phyloP scores from a whole-genome alignment of 257 asterid genomes.

The Lycium ferocissimum region DNA sequence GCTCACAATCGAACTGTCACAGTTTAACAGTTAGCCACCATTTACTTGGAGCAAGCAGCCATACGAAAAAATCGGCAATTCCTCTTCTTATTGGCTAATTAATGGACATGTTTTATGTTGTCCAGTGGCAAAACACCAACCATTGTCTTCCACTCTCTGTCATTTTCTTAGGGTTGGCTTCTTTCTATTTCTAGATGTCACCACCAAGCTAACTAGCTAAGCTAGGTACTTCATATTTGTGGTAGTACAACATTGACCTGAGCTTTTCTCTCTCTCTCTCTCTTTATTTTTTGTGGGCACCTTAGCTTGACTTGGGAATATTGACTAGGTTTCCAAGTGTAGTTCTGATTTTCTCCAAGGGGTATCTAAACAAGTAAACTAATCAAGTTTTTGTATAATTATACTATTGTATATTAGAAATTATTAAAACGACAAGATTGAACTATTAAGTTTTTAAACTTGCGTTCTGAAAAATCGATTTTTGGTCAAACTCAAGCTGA shows the following conservation, averaged over 20 bases:
- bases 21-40: not conserved
- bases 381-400: no score
- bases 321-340: no score
- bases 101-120: constrained; percentile 13
- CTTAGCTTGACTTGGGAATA: no score
- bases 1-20: constrained; percentile 15
- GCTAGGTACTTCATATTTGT: not conserved
- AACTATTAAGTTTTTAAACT: no score
- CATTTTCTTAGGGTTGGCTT: constrained; percentile 18
- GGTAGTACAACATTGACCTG: not conserved
- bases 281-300: no score
- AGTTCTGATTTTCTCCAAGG: no score
- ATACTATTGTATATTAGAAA: no score
- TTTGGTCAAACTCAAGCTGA: no score
- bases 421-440: no score
- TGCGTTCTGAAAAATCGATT: no score
- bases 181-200: not conserved
- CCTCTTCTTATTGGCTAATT: not conserved
- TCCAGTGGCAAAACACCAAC: not conserved
- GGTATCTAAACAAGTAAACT: no score
- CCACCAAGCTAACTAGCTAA: not conserved
- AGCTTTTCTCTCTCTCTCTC: no score
- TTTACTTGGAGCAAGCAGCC: constrained; percentile 22
- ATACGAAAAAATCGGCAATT: not conserved
- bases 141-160: not conserved